Evolutionary conservation across 2,329 filamentous ascomycete genomes (phyloP).

Genomic region (Scedosporium minutisporum): DNA sequence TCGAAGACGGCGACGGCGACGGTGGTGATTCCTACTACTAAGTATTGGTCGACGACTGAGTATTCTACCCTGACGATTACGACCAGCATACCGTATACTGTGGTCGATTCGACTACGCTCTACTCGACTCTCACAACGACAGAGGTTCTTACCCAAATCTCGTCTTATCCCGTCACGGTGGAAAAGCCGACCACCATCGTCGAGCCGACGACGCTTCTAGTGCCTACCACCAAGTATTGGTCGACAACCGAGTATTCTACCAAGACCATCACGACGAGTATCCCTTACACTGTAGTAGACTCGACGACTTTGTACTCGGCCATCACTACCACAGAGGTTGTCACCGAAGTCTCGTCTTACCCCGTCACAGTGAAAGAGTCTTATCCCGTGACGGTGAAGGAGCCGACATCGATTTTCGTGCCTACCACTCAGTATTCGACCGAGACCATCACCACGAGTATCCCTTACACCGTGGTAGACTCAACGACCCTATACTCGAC

Average conservation of each 20-base stretch:
- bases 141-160: conserved; percentile 1
- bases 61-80: conserved; percentile 5
- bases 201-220: conserved; percentile 6
- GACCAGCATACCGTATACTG: conserved; percentile 8
- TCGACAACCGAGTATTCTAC: background rate
- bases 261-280: conserved; percentile 9
- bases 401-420: conserved; percentile 9
- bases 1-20: conserved; percentile 8
- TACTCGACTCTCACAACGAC: conserved; percentile 8
- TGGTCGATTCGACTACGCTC: conserved; percentile 2
- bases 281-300: conserved; percentile 6
- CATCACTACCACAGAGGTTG: background rate
- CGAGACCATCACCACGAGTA: conserved; percentile 1
- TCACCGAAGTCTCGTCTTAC: conserved; percentile 9
- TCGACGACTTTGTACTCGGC: conserved; percentile 8
- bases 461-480: conserved; percentile 3
- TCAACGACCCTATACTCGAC: conserved; percentile 8
- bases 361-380: conserved; percentile 12
- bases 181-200: conserved; percentile 8
- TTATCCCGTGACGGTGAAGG: conserved; percentile 12
- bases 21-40: background rate
- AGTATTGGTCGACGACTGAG: background rate
- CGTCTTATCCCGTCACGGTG: conserved; percentile 12
- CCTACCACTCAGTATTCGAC: conserved; percentile 7
- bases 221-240: background rate